phyloP scores from a whole-genome alignment of 768 basidiomycete species.

The Agaricus sinodeliciosus region DNA sequence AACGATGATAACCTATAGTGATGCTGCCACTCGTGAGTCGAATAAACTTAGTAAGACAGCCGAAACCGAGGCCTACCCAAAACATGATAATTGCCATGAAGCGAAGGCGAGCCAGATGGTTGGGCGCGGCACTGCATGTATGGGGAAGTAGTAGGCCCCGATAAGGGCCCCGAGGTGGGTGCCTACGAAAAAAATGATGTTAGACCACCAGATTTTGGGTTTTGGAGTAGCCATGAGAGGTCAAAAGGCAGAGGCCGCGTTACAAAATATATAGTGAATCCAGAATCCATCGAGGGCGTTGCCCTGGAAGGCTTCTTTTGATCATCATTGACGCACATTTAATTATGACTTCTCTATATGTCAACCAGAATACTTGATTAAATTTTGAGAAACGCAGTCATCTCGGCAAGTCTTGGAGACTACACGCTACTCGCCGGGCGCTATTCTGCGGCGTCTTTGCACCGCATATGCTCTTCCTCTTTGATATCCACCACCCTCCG shows the following conservation, averaged over 20 bases:
- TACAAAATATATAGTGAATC: background rate
- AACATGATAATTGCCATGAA: slow-evolving; percentile 64
- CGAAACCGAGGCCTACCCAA: slow-evolving; percentile 43
- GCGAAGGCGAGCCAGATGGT: slow-evolving; percentile 49
- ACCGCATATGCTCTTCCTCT: slow-evolving; percentile 18
- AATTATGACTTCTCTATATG: background rate
- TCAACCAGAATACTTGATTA: background rate
- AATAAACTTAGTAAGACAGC: background rate
- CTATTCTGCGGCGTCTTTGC: background rate
- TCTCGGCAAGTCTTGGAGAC: background rate
- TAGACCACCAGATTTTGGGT: slow-evolving; percentile 56
- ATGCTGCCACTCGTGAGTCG: slow-evolving; percentile 34
- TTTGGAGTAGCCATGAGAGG: background rate
- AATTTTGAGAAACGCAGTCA: background rate
- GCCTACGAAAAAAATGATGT: slow-evolving; percentile 47
- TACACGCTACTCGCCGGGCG: background rate
- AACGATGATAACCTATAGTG: slow-evolving; percentile 70
- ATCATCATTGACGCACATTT: background rate
- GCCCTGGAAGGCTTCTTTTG: background rate
- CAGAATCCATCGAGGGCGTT: background rate
- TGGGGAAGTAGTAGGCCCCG: slow-evolving; percentile 47
- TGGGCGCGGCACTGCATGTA: slow-evolving; percentile 30
- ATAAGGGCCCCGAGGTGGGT: slow-evolving; percentile 51
- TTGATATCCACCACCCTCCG: slow-evolving; percentile 38
- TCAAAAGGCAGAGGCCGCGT: background rate